Conservation (phyloP, 2,329 filamentous ascomycete genomes). For the Tolypocladium album region DNA sequence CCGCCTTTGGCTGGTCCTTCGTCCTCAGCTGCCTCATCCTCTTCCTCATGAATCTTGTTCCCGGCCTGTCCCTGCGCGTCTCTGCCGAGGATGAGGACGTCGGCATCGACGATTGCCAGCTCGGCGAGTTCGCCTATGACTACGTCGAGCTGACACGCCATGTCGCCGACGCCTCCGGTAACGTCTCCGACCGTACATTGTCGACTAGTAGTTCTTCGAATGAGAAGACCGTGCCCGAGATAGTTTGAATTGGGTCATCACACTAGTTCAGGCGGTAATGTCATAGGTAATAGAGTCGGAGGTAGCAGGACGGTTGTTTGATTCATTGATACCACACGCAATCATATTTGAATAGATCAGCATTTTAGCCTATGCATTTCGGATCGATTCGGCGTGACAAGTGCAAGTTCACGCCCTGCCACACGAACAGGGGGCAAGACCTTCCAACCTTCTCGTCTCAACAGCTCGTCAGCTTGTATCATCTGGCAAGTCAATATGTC, state of each 20-base stretch:
- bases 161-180: slow-evolving; percentile 32
- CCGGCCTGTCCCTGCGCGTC: slow-evolving; percentile 59
- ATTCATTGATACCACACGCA: background rate
- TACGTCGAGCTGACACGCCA: slow-evolving; percentile 64
- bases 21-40: slow-evolving; percentile 58
- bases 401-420: background rate
- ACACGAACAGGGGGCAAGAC: background rate
- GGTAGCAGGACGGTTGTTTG: background rate
- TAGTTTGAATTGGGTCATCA: background rate
- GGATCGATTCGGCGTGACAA: background rate
- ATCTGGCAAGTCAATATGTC: background rate
- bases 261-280: background rate
- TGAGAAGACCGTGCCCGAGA: slow-evolving; percentile 14
- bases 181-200: slow-evolving; percentile 4
- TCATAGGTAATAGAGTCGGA: background rate
- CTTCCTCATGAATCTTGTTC: slow-evolving; percentile 60
- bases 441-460: background rate
- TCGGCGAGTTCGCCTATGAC: slow-evolving; percentile 76
- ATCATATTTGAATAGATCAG: background rate
- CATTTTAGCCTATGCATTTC: background rate
- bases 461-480: background rate
- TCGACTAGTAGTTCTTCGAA: slow-evolving; percentile 14
- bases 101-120: slow-evolving; percentile 62
- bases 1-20: slow-evolving; percentile 57
- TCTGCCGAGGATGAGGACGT: slow-evolving; percentile 57